These are phyloP conservation scores for Boletellus ananas DNA, from an alignment of 768 basidiomycete genomes.

Conservation along the genomic window DNA sequence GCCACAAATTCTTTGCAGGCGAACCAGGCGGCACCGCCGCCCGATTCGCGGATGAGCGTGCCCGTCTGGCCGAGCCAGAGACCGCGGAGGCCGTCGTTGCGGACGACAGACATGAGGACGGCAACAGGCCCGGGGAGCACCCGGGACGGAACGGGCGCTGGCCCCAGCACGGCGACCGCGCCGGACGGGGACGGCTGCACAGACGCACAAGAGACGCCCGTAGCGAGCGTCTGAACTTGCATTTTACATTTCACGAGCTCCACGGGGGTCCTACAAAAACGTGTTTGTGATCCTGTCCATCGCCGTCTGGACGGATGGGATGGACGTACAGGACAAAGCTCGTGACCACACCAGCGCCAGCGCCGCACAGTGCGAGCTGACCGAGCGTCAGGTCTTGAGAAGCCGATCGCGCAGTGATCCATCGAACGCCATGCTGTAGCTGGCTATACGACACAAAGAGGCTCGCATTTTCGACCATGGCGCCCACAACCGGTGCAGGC, in stretches of 20 bases:
- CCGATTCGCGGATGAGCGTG: constrained; percentile 89
- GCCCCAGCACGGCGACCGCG: constrained; percentile 11
- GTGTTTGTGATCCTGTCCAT: background rate
- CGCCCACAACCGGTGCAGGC: constrained; percentile 86
- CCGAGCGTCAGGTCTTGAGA: constrained; percentile 50
- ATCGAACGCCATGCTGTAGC: constrained; percentile 59
- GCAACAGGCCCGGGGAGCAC: constrained; percentile 69
- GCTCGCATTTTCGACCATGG: constrained; percentile 88
- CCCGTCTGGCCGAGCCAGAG: constrained; percentile 98
- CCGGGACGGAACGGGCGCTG: constrained; percentile 8
- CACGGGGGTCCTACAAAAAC: constrained; percentile 71
- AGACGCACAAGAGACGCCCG: constrained; percentile 15
- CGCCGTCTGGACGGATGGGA: background rate
- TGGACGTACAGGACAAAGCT: constrained; percentile 79
- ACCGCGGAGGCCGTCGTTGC: constrained; percentile 68
- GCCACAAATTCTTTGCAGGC: constrained; percentile 78
- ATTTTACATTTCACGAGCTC: constrained; percentile 97
- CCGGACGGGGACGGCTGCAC: constrained; percentile 12
- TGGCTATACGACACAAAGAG: constrained; percentile 86
- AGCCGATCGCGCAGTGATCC: constrained; percentile 31
- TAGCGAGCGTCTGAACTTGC: constrained; percentile 87
- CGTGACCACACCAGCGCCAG: constrained; percentile 80
- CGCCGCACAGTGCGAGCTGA: constrained; percentile 77
- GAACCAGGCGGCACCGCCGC: constrained; percentile 91
- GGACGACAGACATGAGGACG: constrained; percentile 61